Conservation (phyloP, 2,329 filamentous ascomycete species). For the Hansfordia pulvinata region DNA sequence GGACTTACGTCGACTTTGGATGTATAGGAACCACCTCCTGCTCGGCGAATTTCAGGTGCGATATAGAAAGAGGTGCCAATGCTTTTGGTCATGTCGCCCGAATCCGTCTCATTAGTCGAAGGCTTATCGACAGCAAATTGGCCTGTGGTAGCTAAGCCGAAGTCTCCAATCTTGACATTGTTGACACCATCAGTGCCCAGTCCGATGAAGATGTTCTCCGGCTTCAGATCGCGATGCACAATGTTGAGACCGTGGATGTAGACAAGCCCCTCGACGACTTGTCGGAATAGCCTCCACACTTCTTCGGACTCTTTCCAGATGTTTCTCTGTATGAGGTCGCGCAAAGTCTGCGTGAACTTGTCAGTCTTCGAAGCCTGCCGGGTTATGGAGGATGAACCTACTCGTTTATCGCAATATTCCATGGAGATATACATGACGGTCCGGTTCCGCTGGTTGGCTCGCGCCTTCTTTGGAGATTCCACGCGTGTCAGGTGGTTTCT, state of each 20-base stretch:
- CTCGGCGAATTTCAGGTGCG: slow-evolving; percentile 77
- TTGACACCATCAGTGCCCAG: slow-evolving; percentile 57
- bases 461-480: slow-evolving; percentile 11
- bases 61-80: slow-evolving; percentile 80
- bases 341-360: slow-evolving; percentile 48
- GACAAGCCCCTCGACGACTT: slow-evolving; percentile 77
- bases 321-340: slow-evolving; percentile 70
- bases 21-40: slow-evolving; percentile 65
- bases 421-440: slow-evolving; percentile 93
- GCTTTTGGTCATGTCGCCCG: slow-evolving; percentile 55
- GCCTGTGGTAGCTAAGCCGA: slow-evolving; percentile 83
- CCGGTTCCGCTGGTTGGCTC: slow-evolving; percentile 34
- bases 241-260: slow-evolving; percentile 88
- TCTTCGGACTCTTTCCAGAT: slow-evolving; percentile 63
- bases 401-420: slow-evolving; percentile 92
- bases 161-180: slow-evolving; percentile 93
- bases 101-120: slow-evolving; percentile 26
- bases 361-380: slow-evolving; percentile 1
- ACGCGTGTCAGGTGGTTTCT: slow-evolving; percentile 7
- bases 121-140: slow-evolving; percentile 54
- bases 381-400: slow-evolving; percentile 20
- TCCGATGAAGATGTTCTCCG: slow-evolving; percentile 89
- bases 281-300: slow-evolving; percentile 81
- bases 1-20: slow-evolving; percentile 74
- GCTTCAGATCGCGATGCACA: slow-evolving; percentile 91